Percentiles rank a stretch among this genome's conserved stretches.
Conservation (phyloP, 768 basidiomycete species). For the Podaxis sp. region DNA sequence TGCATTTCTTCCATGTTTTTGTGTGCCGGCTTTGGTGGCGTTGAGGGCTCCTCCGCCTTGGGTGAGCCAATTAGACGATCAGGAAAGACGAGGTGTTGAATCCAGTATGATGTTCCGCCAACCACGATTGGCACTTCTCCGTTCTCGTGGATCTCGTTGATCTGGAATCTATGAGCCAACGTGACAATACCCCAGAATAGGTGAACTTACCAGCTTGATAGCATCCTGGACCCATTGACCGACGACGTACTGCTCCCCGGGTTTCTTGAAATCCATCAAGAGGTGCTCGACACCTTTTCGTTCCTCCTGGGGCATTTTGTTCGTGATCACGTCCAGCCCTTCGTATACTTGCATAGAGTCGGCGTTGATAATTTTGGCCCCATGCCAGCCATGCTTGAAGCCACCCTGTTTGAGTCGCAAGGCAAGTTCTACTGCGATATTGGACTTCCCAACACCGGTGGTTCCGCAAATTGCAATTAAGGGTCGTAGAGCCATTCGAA, state of each 20-base stretch:
- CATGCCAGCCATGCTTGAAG: constrained; percentile 40
- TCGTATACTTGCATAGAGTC: constrained; percentile 97
- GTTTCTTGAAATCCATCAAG: constrained; percentile 82
- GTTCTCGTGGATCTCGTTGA: constrained; percentile 63
- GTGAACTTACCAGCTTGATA: constrained; percentile 56
- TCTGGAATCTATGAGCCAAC: constrained; percentile 38
- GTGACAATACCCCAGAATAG: neutral
- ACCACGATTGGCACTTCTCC: constrained; percentile 81
- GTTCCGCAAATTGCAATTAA: constrained; percentile 89
- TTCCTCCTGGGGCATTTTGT: constrained; percentile 81
- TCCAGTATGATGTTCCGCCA: constrained; percentile 97
- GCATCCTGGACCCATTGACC: constrained; percentile 89
- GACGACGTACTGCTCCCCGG: constrained; percentile 83
- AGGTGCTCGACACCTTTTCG: constrained; percentile 81
- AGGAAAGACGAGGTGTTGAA: constrained; percentile 92
- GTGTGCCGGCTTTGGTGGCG: constrained; percentile 12
- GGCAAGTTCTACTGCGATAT: constrained; percentile 86
- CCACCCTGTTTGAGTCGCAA: constrained; percentile 40
- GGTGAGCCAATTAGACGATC: constrained; percentile 46
- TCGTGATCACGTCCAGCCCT: constrained; percentile 91
- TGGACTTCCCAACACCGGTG: constrained; percentile 95
- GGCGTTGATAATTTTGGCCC: constrained; percentile 84
- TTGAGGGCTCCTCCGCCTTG: neutral
- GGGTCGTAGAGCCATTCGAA: constrained; percentile 46
- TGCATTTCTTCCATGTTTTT: constrained; percentile 17